These are phyloP conservation scores for Xylogone sp. DNA, from an alignment of 2,329 filamentous ascomycete genomes.

Conservation along the genomic window DNA sequence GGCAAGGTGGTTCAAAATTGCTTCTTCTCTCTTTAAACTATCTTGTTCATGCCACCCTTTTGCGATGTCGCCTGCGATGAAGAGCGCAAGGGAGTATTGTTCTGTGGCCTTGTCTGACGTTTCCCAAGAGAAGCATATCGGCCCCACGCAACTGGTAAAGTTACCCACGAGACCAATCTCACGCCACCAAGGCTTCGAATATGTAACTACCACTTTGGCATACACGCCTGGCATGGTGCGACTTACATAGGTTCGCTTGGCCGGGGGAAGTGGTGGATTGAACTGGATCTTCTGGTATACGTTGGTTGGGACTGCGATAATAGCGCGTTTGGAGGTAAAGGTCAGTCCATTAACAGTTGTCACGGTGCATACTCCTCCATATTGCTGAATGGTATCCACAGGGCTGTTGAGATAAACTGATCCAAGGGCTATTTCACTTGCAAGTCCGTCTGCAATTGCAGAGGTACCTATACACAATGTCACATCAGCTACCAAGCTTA, in stretches of 20 bases:
- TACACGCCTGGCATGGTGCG: constrained; percentile 31
- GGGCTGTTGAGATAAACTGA: background rate
- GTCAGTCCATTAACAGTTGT: background rate
- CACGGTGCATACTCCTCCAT: background rate
- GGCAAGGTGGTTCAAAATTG: constrained; percentile 12
- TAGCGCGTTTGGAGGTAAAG: constrained; percentile 33
- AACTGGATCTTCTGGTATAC: constrained; percentile 43
- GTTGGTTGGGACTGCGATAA: constrained; percentile 45
- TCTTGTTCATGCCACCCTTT: constrained; percentile 26
- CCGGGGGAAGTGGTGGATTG: constrained; percentile 26
- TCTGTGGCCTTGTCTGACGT: constrained; percentile 15
- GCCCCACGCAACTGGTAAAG: constrained; percentile 40
- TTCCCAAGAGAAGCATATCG: constrained; percentile 34
- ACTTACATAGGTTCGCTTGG: constrained; percentile 23
- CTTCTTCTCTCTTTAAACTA: constrained; percentile 14
- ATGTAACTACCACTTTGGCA: constrained; percentile 21
- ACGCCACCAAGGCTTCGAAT: background rate
- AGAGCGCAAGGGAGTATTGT: constrained; percentile 26
- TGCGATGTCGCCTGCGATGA: constrained; percentile 34
- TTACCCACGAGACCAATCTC: constrained; percentile 39
- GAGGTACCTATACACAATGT: background rate
- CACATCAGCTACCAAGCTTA: background rate
- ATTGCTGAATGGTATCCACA: background rate
- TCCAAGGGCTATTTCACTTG: background rate
- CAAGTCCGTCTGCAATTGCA: background rate